Percentiles rank a stretch among this genome's conserved stretches.
Conservation (phyloP, 2,329 filamentous ascomycete species). For the Colletotrichum tanaceti region DNA sequence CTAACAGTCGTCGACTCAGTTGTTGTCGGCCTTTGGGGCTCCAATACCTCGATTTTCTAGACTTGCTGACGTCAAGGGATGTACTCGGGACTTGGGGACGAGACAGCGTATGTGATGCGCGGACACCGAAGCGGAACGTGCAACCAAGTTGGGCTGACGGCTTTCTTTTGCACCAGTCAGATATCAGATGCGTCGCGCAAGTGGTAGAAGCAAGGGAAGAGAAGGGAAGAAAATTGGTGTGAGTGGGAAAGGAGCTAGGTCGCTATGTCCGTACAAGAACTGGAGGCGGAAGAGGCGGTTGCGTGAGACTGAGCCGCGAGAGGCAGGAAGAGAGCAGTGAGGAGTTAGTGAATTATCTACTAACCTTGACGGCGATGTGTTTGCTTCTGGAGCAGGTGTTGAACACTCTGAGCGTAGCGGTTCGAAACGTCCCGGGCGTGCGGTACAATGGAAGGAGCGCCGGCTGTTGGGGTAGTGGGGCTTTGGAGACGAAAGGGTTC, state of each 20-base stretch:
- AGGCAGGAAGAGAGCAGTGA: constrained; percentile 8
- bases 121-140: constrained; percentile 16
- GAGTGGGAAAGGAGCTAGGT: constrained; percentile 4
- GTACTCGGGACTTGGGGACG: constrained; percentile 20
- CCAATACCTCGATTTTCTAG: constrained; percentile 13
- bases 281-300: constrained; percentile 43
- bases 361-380: constrained; percentile 13
- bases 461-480: constrained; percentile 4
- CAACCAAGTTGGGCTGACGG: constrained; percentile 5
- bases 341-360: background rate
- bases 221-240: background rate
- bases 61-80: background rate
- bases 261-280: constrained; percentile 16
- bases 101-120: constrained; percentile 23
- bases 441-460: constrained; percentile 9
- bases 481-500: constrained; percentile 6
- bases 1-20: background rate
- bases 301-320: constrained; percentile 42
- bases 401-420: background rate
- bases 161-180: constrained; percentile 26
- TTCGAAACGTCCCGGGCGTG: background rate
- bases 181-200: constrained; percentile 5
- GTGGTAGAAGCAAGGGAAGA: constrained; percentile 11
- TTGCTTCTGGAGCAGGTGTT: background rate
- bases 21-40: constrained; percentile 9